These are phyloP conservation scores for Mortierella claussenii DNA, from an alignment of 192 early-diverging fungal species.

Conservation along the genomic window DNA sequence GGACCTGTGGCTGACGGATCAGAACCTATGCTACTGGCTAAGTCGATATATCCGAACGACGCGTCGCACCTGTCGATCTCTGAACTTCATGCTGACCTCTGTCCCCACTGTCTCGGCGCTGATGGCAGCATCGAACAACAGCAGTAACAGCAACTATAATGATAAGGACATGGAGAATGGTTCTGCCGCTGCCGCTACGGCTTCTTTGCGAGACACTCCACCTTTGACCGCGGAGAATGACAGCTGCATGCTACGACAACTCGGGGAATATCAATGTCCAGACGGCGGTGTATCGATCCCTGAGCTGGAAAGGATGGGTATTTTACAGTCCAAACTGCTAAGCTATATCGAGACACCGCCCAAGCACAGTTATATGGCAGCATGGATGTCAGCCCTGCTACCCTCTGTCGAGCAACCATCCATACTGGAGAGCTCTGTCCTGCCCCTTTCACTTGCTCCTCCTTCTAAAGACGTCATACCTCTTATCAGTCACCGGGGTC, in stretches of 20 bases:
- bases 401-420: not conserved
- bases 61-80: slow-evolving; percentile 5
- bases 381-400: not conserved
- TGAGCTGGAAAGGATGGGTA: slow-evolving; percentile 21
- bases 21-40: slow-evolving; percentile 30
- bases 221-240: not conserved
- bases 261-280: no score
- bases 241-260: no score
- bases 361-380: not conserved
- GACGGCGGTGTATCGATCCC: not conserved
- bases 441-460: no score
- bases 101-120: not conserved
- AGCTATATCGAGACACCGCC: not conserved
- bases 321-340: slow-evolving; percentile 13
- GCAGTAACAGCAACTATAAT: no score
- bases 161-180: not conserved
- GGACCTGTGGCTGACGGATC: slow-evolving; percentile 25
- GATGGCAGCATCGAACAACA: not conserved
- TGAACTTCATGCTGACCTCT: slow-evolving; percentile 8
- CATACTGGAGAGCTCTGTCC: not conserved
- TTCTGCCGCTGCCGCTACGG: not conserved
- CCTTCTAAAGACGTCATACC: no score
- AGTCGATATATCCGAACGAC: slow-evolving; percentile 32
- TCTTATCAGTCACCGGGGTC: no score
- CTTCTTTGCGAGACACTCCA: no score